These are phyloP conservation scores for Grosmannia huntii DNA, from an alignment of 2,329 filamentous ascomycete species.

Conservation along the genomic window DNA sequence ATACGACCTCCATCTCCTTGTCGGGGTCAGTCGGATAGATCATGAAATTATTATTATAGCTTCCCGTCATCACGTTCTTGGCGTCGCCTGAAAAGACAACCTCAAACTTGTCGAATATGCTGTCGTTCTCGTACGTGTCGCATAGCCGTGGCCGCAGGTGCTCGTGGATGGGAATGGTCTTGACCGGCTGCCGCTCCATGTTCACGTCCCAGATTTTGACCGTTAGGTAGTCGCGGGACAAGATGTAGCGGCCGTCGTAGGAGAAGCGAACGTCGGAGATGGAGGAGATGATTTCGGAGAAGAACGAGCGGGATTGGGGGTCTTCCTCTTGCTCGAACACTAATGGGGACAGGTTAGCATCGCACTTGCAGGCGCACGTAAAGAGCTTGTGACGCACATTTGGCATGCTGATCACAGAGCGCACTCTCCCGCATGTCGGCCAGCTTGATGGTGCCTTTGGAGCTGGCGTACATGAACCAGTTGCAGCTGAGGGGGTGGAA, in stretches of 20 bases:
- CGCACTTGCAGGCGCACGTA: background rate
- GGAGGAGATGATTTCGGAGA: slow-evolving; percentile 98
- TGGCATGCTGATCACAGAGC: slow-evolving; percentile 88
- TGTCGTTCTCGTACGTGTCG: slow-evolving; percentile 98
- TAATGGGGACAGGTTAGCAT: slow-evolving; percentile 23
- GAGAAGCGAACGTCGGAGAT: slow-evolving; percentile 98
- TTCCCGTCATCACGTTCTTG: slow-evolving; percentile 99
- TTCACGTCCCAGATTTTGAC: slow-evolving; percentile 99
- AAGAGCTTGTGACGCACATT: slow-evolving; percentile 51
- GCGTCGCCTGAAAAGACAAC: slow-evolving; percentile 97
- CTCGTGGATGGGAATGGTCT: slow-evolving; percentile 98
- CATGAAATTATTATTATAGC: slow-evolving; percentile 99
- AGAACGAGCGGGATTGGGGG: slow-evolving; percentile 91
- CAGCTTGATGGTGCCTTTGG: slow-evolving; percentile 96
- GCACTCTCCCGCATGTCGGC: slow-evolving; percentile 98
- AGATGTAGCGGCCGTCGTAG: slow-evolving; percentile 88
- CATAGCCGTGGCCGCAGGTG: slow-evolving; percentile 87
- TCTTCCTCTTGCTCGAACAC: slow-evolving; percentile 99
- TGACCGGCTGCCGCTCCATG: slow-evolving; percentile 94
- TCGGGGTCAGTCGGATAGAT: slow-evolving; percentile 95
- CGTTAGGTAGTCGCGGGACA: slow-evolving; percentile 94
- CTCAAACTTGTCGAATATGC: slow-evolving; percentile 99
- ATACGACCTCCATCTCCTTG: slow-evolving; percentile 91
- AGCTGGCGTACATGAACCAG: slow-evolving; percentile 99
- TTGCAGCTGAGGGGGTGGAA: slow-evolving; percentile 97